Base-by-base conservation (phyloP, 148 eudicot genomes). In the Dysphania ambrosioides region DNA sequence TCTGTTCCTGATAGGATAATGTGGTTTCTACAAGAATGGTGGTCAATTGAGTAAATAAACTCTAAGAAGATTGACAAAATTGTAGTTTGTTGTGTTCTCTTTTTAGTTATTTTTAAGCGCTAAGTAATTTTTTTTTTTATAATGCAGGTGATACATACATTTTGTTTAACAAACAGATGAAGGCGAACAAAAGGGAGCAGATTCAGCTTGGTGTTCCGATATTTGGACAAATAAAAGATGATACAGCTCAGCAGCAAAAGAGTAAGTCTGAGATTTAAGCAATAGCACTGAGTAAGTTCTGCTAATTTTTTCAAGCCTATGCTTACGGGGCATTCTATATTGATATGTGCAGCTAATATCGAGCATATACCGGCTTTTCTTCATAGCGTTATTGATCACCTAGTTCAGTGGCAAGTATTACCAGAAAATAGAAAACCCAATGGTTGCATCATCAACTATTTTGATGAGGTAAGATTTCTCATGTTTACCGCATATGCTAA, bases 141-240 rank as follows among this genome's bases (percentile, higher is more conserved):
- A 38, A 56, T 80, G 72, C 85, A 95, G 99, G 99, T 59, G 99
- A 92, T 79, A 90, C 96, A 44, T 95, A 87, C 80, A 81, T 92
- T 59, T 61, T 87, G 79, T 92, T 92, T 80, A 92, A 95, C 87
- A 91, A 90, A 82, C 92, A 88, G 75, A 75, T 80, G 62, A 95
- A 90, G 84, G 90, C 89, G 26, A 95, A 84, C 79, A 92, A 90
- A 81, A 88, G 96, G 86, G 97, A 95, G 81, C 87, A 92, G 75
- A 88, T 95, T 84, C 97, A 95, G 81, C 86, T 95, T 44, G 99
- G 99, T 21, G 84, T 86, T 79, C 96, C 97, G 18, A 82, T 92
- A 66, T 95, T 95, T 64, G 93, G 88, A 70, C 88, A 82, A 26
- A 78, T 87, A 36, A 83, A 90, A 82, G 90, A 90, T 23, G 94